Evolutionary conservation across 2,329 filamentous ascomycete species (phyloP), one percentile per base, ranked within the genome.

Genomic region (Davidsoniella australis): DNA sequence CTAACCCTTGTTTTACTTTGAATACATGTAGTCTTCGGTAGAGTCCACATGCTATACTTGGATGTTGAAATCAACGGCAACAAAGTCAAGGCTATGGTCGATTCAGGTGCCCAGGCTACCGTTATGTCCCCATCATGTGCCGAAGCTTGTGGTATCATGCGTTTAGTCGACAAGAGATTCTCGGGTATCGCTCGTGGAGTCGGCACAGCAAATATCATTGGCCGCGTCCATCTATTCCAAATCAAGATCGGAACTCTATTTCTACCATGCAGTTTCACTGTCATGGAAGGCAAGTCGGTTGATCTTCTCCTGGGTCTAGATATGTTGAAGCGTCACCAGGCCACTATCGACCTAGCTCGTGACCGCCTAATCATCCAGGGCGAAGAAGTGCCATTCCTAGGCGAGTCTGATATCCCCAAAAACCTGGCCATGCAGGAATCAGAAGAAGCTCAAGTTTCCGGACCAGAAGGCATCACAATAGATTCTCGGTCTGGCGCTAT

Each of bases 221-320:
- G 91, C 29, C 85, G 91, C 47, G 91, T 98, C 3, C 91, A 98
- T 64, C 86, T 85, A 18, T 91, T 91, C 8, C 86, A 89, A 64
- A 93, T 98, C 64, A 89, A 85, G 64, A 91, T 98, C 57, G 91
- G 89, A 48, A 78, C 75, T 40, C 76, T 89, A 54, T 87, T 86
- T 61, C 71, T 98, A 57, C 82, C 89, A 2, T 96, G 88, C 67
- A 91, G 87, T 53, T 98, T 98, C 64, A 98, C 91, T 2, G 91
- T 98, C 60, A 98, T 98, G 91, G 91, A 98, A 67, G 91, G 91
- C 55, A 98, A 96, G 65, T 80, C 86, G 47, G 91, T 98, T 20
- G 91, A 96, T 62, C 71, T 98, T 16, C 74, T 98, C 2, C 76
- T 98, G 10, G 91, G 91, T 3, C 69, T 98, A 40, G 91, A 98